phyloP scores from a whole-genome alignment of 768 basidiomycete genomes.

The Suillus decipiens region DNA sequence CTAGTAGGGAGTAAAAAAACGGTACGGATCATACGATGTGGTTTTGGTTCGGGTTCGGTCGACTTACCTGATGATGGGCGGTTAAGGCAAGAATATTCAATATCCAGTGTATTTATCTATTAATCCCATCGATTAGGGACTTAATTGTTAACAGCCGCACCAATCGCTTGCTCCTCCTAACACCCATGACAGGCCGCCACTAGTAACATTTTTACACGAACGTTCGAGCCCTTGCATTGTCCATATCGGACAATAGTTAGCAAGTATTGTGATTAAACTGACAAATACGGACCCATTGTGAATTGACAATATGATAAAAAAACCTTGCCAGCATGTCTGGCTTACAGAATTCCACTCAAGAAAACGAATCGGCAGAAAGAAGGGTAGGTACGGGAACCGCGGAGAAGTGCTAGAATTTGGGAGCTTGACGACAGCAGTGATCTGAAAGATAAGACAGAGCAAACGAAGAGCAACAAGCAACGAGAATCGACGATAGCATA shows the following conservation, averaged over 20 bases:
- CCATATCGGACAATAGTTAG: constrained; percentile 6
- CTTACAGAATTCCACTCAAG: constrained; percentile 16
- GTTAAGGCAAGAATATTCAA: constrained; percentile 6
- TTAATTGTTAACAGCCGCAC: background rate
- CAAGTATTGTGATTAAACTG: constrained; percentile 13
- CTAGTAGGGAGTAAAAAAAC: constrained; percentile 10
- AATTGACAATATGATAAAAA: constrained; percentile 29
- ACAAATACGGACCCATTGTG: constrained; percentile 16
- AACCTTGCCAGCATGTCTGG: constrained; percentile 17
- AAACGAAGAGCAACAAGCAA: constrained; percentile 20
- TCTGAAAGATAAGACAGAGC: constrained; percentile 23
- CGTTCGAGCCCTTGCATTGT: constrained; percentile 19
- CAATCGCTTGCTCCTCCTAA: constrained; percentile 16
- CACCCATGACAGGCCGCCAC: background rate
- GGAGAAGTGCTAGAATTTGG: background rate
- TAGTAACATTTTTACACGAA: constrained; percentile 22
- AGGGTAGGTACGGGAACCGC: constrained; percentile 13
- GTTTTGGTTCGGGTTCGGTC: constrained; percentile 7
- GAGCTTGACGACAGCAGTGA: constrained; percentile 10
- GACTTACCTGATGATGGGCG: constrained; percentile 24
- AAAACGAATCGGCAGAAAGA: constrained; percentile 8
- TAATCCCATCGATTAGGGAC: background rate
- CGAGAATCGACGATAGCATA: constrained; percentile 25
- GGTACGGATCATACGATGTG: constrained; percentile 12
- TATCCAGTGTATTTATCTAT: constrained; percentile 6